A percentile compares a stretch with the other conserved stretches of the same genome.
phyloP scores from a whole-genome alignment of 2,329 filamentous ascomycete species.

The Verticillium albo-atrum region DNA sequence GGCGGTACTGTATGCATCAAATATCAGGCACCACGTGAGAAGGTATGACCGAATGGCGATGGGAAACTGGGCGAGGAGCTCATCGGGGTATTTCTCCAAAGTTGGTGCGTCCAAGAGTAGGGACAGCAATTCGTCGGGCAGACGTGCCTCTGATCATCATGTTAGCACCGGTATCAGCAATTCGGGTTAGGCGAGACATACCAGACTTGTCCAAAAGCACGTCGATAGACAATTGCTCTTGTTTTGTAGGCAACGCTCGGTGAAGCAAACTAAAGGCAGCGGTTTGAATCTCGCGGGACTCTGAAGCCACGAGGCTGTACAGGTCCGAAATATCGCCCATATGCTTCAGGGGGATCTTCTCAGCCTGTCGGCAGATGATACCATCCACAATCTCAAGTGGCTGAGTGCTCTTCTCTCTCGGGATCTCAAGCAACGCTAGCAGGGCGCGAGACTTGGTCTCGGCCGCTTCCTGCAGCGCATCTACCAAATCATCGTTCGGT shows the following conservation, averaged over 20 bases:
- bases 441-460: slow-evolving; percentile 52
- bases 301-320: slow-evolving; percentile 71
- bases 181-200: slow-evolving; percentile 15
- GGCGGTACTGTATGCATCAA: slow-evolving; percentile 75
- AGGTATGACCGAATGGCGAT: slow-evolving; percentile 72
- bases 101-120: slow-evolving; percentile 76
- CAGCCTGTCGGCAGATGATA: slow-evolving; percentile 65
- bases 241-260: slow-evolving; percentile 68
- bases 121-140: slow-evolving; percentile 83
- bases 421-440: slow-evolving; percentile 57
- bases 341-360: slow-evolving; percentile 56
- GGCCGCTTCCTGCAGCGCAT: slow-evolving; percentile 63
- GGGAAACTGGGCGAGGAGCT: slow-evolving; percentile 65
- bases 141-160: slow-evolving; percentile 46
- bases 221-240: slow-evolving; percentile 80
- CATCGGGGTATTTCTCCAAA: slow-evolving; percentile 60
- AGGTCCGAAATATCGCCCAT: slow-evolving; percentile 63
- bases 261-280: slow-evolving; percentile 79
- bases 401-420: slow-evolving; percentile 45
- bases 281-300: slow-evolving; percentile 70
- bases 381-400: slow-evolving; percentile 73
- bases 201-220: slow-evolving; percentile 64
- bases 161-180: background rate
- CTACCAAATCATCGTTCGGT: slow-evolving; percentile 80
- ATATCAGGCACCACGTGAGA: slow-evolving; percentile 84